Conservation (phyloP, 2,329 filamentous ascomycete genomes). For the Moelleriella libera region DNA sequence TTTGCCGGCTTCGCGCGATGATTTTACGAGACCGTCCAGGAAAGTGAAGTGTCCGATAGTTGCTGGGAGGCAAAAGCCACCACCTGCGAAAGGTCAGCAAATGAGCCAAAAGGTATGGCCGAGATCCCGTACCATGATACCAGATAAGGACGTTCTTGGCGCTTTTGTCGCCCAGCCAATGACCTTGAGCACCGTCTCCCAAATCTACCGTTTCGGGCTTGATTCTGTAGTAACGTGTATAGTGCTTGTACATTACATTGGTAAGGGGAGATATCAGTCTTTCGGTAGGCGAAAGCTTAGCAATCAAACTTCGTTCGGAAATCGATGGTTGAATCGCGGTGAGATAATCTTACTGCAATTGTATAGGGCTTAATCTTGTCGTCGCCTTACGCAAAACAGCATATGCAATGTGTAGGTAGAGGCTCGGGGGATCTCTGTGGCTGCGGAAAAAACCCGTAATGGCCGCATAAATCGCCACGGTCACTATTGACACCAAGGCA, state of each 20-base stretch:
- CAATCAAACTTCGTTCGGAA: not conserved
- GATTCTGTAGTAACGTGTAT: slow-evolving; percentile 5
- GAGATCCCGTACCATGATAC: slow-evolving; percentile 8
- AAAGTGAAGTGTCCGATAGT: slow-evolving; percentile 9
- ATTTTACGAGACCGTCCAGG: slow-evolving; percentile 6
- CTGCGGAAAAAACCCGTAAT: slow-evolving; percentile 6
- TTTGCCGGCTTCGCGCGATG: slow-evolving; percentile 4
- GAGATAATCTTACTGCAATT: slow-evolving; percentile 7
- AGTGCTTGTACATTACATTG: slow-evolving; percentile 7
- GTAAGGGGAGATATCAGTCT: slow-evolving; percentile 8
- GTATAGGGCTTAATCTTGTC: slow-evolving; percentile 6
- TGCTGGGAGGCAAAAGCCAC: slow-evolving; percentile 10
- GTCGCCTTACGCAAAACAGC: slow-evolving; percentile 8
- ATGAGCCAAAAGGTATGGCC: too few relatives aligned
- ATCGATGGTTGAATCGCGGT: not conserved
- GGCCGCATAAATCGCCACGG: slow-evolving; percentile 3
- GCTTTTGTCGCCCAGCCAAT: slow-evolving; percentile 10
- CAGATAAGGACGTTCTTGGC: slow-evolving; percentile 10
- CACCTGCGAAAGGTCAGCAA: slow-evolving; percentile 4
- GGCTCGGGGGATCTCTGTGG: slow-evolving; percentile 7
- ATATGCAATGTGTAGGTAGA: slow-evolving; percentile 10
- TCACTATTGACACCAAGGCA: slow-evolving; percentile 5
- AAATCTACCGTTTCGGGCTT: slow-evolving; percentile 8
- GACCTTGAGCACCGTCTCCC: slow-evolving; percentile 7
- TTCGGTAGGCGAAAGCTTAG: not conserved